These are phyloP conservation scores for Oryza coarctata DNA, from an alignment of 176 grass and related monocot species.

Conservation along the genomic window DNA sequence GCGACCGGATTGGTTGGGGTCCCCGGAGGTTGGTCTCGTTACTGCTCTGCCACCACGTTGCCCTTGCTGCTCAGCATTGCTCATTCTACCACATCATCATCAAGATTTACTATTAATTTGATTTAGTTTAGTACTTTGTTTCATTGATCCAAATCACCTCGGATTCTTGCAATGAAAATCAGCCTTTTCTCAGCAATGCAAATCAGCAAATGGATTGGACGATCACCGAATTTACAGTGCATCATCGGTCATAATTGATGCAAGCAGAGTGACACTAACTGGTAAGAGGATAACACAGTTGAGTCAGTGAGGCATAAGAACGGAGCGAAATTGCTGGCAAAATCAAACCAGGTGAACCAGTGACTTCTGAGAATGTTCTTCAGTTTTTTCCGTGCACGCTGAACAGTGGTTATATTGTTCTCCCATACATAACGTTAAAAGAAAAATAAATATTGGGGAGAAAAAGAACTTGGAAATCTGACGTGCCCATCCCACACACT, in stretches of 20 bases:
- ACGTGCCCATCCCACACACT: neutral
- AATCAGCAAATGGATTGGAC: conserved; percentile 13
- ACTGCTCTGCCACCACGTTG: conserved; percentile 4
- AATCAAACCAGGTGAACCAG: conserved; percentile 7
- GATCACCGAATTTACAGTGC: conserved; percentile 15
- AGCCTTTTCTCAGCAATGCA: neutral
- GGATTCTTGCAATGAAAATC: neutral
- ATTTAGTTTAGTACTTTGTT: neutral
- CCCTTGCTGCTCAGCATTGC: neutral
- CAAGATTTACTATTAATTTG: neutral
- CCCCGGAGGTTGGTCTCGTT: neutral
- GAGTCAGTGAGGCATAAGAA: neutral
- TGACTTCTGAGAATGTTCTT: neutral
- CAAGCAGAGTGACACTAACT: neutral
- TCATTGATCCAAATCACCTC: neutral
- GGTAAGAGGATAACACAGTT: neutral
- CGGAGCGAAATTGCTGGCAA: conserved; percentile 17
- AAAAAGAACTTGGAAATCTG: neutral
- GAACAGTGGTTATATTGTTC: neutral
- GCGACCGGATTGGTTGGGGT: neutral
- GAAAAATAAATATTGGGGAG: neutral
- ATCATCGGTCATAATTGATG: neutral
- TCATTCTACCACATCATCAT: neutral
- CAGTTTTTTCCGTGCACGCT: neutral
- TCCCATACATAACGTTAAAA: neutral